Percentiles rank a stretch among this genome's conserved stretches.
These are phyloP conservation scores for Metschnikowia lachancei DNA, from an alignment of 805 yeast species.

Conservation along the genomic window DNA sequence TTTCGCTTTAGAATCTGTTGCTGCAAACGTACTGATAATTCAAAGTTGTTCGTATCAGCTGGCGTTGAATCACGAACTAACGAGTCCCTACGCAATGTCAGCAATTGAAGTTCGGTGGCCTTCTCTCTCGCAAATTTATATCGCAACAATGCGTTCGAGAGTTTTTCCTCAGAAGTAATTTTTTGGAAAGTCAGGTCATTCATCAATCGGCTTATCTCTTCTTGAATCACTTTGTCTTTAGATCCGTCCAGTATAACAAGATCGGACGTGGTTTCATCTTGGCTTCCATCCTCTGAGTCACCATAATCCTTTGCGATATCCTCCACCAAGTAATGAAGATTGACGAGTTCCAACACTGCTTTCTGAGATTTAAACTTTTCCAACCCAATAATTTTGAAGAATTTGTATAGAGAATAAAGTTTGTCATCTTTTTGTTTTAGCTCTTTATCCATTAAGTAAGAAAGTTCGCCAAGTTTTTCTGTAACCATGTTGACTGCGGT, in stretches of 20 bases:
- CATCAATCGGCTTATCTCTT: slow-evolving; percentile 38
- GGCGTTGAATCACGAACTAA: not conserved
- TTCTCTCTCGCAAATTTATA: slow-evolving; percentile 17
- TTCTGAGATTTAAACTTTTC: slow-evolving; percentile 32
- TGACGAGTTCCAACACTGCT: slow-evolving; percentile 28
- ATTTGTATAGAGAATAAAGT: slow-evolving; percentile 27
- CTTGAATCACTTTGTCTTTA: slow-evolving; percentile 38
- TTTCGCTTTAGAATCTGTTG: slow-evolving; percentile 25
- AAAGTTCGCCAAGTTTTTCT: slow-evolving; percentile 39
- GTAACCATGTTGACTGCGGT: slow-evolving; percentile 34
- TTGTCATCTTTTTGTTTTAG: slow-evolving; percentile 37
- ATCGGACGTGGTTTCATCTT: slow-evolving; percentile 10
- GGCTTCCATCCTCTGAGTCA: slow-evolving; percentile 8
- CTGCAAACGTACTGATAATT: slow-evolving; percentile 28
- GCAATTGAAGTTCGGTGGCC: slow-evolving; percentile 9
- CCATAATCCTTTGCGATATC: slow-evolving; percentile 23
- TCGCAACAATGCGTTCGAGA: slow-evolving; percentile 16
- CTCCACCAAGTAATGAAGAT: slow-evolving; percentile 32
- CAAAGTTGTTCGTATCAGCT: slow-evolving; percentile 14
- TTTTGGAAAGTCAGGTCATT: slow-evolving; percentile 40
- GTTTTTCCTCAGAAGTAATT: slow-evolving; percentile 32
- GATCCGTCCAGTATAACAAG: slow-evolving; percentile 23
- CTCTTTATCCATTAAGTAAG: slow-evolving; percentile 38
- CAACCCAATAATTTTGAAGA: slow-evolving; percentile 23
- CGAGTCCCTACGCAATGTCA: slow-evolving; percentile 1